Evolutionary conservation across 2,329 filamentous ascomycete genomes (phyloP).

Genomic region (Dendrostoma leiphaemia): DNA sequence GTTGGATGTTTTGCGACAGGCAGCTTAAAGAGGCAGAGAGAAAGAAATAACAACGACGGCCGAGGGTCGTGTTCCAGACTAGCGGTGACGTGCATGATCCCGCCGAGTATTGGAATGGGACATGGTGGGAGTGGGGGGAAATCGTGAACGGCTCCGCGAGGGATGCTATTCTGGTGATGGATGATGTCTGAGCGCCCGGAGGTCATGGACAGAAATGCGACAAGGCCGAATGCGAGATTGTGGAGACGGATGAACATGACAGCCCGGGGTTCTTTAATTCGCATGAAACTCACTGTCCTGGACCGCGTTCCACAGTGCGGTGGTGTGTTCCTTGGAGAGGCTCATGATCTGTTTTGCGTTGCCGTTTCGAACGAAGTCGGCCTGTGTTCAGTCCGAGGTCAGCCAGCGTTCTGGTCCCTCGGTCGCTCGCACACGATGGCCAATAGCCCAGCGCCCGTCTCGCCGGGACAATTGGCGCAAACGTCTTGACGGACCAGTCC

Average conservation of each 20-base stretch:
- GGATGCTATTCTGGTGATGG: not conserved
- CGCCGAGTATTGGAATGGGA: not conserved
- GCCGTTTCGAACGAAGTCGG: constrained; percentile 84
- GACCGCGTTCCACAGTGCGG: constrained; percentile 77
- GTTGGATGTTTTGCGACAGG: constrained; percentile 8
- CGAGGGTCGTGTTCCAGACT: not conserved
- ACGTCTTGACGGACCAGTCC: too few relatives aligned
- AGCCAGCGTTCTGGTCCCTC: not conserved
- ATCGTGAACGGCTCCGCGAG: not conserved
- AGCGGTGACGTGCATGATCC: constrained; percentile 14
- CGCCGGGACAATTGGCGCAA: too few relatives aligned
- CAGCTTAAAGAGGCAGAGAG: not conserved
- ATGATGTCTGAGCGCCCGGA: not conserved
- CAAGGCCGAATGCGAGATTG: not conserved
- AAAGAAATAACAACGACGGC: not conserved
- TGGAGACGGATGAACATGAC: not conserved
- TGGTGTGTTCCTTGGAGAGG: constrained; percentile 79
- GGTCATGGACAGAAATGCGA: not conserved
- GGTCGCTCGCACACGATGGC: not conserved
- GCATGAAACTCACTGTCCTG: constrained; percentile 56
- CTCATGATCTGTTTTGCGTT: constrained; percentile 89
- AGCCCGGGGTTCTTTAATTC: not conserved
- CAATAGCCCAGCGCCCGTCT: not conserved
- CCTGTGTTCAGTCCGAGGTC: constrained; percentile 37
- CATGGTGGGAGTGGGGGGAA: not conserved